Evolutionary conservation across 148 eudicot species (phyloP).

Genomic region (Vaccinium myrtillus): DNA sequence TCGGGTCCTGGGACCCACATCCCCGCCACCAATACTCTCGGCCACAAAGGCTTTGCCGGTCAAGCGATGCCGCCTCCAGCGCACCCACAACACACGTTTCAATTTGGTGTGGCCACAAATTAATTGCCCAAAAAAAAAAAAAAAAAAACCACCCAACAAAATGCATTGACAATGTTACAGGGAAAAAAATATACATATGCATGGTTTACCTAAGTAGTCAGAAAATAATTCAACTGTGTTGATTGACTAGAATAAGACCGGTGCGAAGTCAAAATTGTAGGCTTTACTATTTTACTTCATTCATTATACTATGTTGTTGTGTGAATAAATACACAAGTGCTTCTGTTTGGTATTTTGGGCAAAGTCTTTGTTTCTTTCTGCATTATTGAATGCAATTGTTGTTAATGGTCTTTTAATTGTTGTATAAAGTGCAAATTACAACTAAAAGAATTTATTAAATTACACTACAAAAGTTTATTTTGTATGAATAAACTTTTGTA

Average conservation of each 20-base stretch:
- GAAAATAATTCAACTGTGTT: background rate
- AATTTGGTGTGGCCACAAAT: slow-evolving; percentile 7
- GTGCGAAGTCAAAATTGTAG: background rate
- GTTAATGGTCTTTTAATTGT: too few species aligned
- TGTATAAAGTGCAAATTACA: too few species aligned
- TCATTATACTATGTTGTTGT: background rate
- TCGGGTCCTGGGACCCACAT: background rate
- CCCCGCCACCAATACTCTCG: background rate
- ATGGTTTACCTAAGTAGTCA: background rate
- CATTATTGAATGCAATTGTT: too few species aligned
- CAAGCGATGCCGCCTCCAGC: background rate
- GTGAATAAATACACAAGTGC: too few species aligned
- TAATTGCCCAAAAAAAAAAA: background rate
- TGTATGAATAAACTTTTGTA: too few species aligned
- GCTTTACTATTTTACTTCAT: background rate
- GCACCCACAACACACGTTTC: slow-evolving; percentile 5
- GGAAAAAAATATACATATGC: too few species aligned
- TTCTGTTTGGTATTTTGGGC: too few species aligned
- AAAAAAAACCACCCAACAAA: background rate
- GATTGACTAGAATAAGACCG: background rate
- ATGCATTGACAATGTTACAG: background rate
- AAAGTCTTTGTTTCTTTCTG: too few species aligned
- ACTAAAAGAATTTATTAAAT: too few species aligned
- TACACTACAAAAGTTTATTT: too few species aligned
- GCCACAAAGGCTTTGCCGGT: slow-evolving; percentile 14